Base-by-base conservation (phyloP, 2,329 filamentous ascomycete species). In the Alternaria viburni region DNA sequence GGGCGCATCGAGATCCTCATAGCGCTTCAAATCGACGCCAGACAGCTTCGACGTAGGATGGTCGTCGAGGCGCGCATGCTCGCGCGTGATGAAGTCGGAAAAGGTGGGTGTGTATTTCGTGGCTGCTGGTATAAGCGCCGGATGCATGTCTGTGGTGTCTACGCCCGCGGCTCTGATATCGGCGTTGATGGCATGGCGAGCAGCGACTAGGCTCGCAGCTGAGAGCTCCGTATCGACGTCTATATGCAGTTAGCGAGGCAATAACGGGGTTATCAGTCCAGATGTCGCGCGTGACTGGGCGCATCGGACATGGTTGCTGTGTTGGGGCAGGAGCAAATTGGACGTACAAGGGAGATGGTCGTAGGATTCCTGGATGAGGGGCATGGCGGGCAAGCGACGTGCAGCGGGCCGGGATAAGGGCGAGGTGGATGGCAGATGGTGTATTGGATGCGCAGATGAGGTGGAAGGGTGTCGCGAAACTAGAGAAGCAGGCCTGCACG, bases 191-290 rank as follows among this genome's bases (percentile, higher is more conserved):
- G 95, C 88, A 66, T 87, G 83, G 79, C 89, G 84, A 61, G 93
- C 93, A 65, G 88, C 86, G 60, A 85, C 82, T 74, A 92, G 88
- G 73, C 89, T 87, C 54, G 83, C 70, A 19, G 86, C 77, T 6
- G 90, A 90, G 44, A 91, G 91, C 57, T 91, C 87, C 17, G 85
- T 75, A 82, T 99, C 95, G 79, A 98, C 91, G 82, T 97, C 93
- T 96, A 79, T 28, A 68, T 52, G 36, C 15, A 54, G 72, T 77
- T 74, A 71, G 62, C 41, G 43, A 59, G 49, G 55, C 26, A 36
- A 52, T 54, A 30, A 10, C 9, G 41, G 23, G 41, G 10, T n/a
- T 21, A 50, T 59, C 51, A 36, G 32, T 36, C 32, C 32, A 36
- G 15, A n/a, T 41, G 59, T 41, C 55, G 51, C 45, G 44, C 49